A percentile compares a stretch with the other conserved stretches of the same genome.
Conservation (phyloP, 202 grass and related monocot genomes). For the Musa balbisiana region DNA sequence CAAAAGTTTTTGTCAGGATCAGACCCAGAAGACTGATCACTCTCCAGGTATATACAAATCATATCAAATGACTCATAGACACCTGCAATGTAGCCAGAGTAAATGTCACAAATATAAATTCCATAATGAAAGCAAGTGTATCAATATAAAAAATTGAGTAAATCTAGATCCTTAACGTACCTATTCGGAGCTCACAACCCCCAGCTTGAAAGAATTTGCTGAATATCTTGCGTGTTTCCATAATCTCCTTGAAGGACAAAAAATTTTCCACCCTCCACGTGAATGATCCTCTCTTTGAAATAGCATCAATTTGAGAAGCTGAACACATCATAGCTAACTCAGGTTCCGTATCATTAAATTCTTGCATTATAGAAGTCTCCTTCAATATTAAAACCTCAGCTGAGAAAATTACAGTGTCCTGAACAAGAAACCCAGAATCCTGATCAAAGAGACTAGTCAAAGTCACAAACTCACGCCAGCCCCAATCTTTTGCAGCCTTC, state of each 20-base stretch:
- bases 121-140: constrained; percentile 14
- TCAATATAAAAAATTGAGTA: constrained; percentile 15
- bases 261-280: constrained; percentile 99
- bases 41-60: constrained; percentile 98
- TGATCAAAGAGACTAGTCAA: constrained; percentile 91
- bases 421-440: constrained; percentile 81
- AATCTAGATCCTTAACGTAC: constrained; percentile 35
- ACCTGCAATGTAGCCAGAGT: constrained; percentile 38
- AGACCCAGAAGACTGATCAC: constrained; percentile 70
- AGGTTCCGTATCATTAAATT: constrained; percentile 37
- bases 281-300: constrained; percentile 50
- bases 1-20: constrained; percentile 96
- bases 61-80: constrained; percentile 94
- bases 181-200: constrained; percentile 95
- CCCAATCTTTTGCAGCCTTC: constrained; percentile 95
- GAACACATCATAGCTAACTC: constrained; percentile 40
- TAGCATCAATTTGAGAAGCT: constrained; percentile 47
- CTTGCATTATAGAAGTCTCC: constrained; percentile 71
- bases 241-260: constrained; percentile 92
- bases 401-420: constrained; percentile 80
- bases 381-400: constrained; percentile 93
- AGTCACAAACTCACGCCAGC: constrained; percentile 93
- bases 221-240: constrained; percentile 93
- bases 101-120: constrained; percentile 8
- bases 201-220: constrained; percentile 95